phyloP scores from a whole-genome alignment of 2,329 filamentous ascomycete species.

The Microdochium trichocladiopsis region DNA sequence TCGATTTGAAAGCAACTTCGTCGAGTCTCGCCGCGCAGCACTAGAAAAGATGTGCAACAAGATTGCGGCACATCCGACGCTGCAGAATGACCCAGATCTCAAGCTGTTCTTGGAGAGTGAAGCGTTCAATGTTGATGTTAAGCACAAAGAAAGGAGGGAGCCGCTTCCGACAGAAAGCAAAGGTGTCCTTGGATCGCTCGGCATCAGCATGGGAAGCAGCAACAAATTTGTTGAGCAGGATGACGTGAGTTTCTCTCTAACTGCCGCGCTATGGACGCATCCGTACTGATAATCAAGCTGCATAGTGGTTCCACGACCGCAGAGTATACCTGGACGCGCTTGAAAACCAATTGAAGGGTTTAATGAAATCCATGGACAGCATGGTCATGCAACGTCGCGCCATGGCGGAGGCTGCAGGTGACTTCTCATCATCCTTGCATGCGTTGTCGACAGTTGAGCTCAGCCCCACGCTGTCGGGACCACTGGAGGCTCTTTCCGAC shows the following conservation, averaged over 20 bases:
- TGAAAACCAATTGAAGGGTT: conserved; percentile 81
- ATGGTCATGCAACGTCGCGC: conserved; percentile 90
- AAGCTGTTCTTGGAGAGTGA: conserved; percentile 98
- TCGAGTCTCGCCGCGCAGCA: conserved; percentile 84
- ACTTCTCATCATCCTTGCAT: conserved; percentile 91
- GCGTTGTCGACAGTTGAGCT: conserved; percentile 88
- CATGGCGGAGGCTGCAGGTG: conserved; percentile 85
- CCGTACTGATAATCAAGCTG: background rate
- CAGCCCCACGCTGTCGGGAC: conserved; percentile 79
- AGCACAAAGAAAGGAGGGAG: conserved; percentile 92
- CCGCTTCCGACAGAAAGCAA: conserved; percentile 84
- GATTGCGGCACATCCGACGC: conserved; percentile 76
- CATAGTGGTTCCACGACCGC: conserved; percentile 93
- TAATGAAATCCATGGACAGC: conserved; percentile 89
- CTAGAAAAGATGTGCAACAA: conserved; percentile 98
- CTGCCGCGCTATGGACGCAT: too few relatives aligned
- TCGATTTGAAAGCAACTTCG: conserved; percentile 93
- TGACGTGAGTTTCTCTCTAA: conserved; percentile 54
- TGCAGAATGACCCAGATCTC: conserved; percentile 88
- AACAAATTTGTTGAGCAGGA: conserved; percentile 97
- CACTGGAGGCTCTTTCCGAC: conserved; percentile 85
- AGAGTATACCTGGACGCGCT: conserved; percentile 90
- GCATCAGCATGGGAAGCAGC: conserved; percentile 67
- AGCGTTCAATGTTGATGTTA: conserved; percentile 90
- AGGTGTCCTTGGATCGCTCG: conserved; percentile 81